A percentile compares a stretch with the other conserved stretches of the same genome.
phyloP scores from a whole-genome alignment of 805 yeast genomes.

The Metschnikowia lunata region DNA sequence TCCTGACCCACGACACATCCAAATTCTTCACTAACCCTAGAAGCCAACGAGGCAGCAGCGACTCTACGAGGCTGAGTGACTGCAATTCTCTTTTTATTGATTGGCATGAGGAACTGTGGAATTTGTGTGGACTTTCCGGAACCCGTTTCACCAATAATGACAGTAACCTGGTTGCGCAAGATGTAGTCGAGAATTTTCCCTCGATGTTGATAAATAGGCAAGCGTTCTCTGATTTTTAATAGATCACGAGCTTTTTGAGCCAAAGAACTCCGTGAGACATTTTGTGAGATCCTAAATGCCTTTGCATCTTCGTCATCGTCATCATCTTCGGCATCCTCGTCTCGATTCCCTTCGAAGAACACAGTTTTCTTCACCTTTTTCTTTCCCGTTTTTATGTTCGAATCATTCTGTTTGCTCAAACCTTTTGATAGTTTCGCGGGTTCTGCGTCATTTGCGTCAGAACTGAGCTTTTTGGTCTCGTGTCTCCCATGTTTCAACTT shows the following conservation, averaged over 20 bases:
- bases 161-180: conserved; percentile 57
- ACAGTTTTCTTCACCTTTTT: conserved; percentile 18
- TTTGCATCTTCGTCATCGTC: conserved; percentile 21
- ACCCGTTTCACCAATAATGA: conserved; percentile 95
- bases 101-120: conserved; percentile 79
- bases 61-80: conserved; percentile 97
- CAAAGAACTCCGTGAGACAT: conserved; percentile 1
- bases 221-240: conserved; percentile 47
- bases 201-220: conserved; percentile 76
- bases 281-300: conserved; percentile 6
- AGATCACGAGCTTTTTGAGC: conserved; percentile 42
- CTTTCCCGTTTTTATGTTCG: not conserved
- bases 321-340: conserved; percentile 34
- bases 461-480: not conserved
- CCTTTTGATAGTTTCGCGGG: not conserved
- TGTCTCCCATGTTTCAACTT: not conserved
- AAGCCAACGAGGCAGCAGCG: conserved; percentile 91
- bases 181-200: conserved; percentile 58
- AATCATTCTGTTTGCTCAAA: not conserved
- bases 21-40: conserved; percentile 85
- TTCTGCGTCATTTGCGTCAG: not conserved
- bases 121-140: conserved; percentile 97
- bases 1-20: conserved; percentile 73
- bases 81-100: conserved; percentile 57
- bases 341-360: conserved; percentile 31